Conservation (phyloP, 108 stramenopile species). For the Skeletonema tropicum region DNA sequence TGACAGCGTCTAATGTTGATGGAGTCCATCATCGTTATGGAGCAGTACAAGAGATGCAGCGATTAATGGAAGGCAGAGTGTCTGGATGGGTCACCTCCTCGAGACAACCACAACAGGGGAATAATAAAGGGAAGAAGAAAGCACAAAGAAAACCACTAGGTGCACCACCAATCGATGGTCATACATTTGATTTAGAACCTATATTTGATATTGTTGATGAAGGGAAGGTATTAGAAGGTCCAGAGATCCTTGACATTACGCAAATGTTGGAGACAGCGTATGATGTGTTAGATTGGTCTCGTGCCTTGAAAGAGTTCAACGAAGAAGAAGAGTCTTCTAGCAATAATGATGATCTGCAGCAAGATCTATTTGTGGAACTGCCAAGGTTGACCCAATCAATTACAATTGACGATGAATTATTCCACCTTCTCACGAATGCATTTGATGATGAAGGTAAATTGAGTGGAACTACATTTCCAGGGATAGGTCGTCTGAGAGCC, state of each 20-base stretch:
- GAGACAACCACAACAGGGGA: conserved; percentile 44
- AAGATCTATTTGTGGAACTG: conserved; percentile 54
- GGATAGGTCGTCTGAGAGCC: conserved; percentile 63
- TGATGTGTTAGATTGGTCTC: conserved; percentile 63
- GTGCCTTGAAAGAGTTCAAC: conserved; percentile 41
- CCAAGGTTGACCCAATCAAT: conserved; percentile 56
- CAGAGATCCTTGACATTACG: conserved; percentile 67
- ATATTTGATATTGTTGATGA: conserved; percentile 58
- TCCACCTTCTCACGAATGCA: conserved; percentile 64
- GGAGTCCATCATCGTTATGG: conserved; percentile 66
- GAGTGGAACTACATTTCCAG: conserved; percentile 71
- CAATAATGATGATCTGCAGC: conserved; percentile 3
- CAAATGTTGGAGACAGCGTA: conserved; percentile 57
- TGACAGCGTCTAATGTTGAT: conserved; percentile 49
- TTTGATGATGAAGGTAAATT: conserved; percentile 69
- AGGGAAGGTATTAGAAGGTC: conserved; percentile 67
- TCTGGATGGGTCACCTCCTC: conserved; percentile 18
- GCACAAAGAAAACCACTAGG: conserved; percentile 38
- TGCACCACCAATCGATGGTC: conserved; percentile 51
- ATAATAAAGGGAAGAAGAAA: conserved; percentile 46
- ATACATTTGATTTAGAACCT: conserved; percentile 60
- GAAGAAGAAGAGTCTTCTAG: conserved; percentile 12
- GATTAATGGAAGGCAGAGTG: conserved; percentile 41
- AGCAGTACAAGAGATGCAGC: conserved; percentile 77
- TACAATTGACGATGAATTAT: conserved; percentile 59